These are phyloP conservation scores for Pulveroboletus sp. DNA, from an alignment of 768 basidiomycete species.

Conservation along the genomic window DNA sequence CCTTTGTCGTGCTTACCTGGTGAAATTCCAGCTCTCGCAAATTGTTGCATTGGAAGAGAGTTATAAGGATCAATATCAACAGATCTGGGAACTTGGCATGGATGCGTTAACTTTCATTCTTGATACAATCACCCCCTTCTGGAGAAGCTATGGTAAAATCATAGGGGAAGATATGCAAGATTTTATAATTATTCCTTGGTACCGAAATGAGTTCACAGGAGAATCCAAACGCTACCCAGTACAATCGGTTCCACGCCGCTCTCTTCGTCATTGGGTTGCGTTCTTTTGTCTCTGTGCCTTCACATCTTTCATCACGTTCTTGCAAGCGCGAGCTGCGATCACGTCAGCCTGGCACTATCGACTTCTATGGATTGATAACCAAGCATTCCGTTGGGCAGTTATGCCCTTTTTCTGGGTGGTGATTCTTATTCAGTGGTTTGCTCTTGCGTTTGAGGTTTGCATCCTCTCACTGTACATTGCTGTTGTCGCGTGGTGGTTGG, in stretches of 20 bases:
- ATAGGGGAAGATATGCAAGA: conserved; percentile 78
- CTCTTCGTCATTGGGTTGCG: conserved; percentile 66
- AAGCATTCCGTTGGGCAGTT: conserved; percentile 60
- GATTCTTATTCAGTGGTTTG: conserved; percentile 66
- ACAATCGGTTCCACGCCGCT: conserved; percentile 54
- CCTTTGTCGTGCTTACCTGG: conserved; percentile 1
- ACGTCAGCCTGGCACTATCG: conserved; percentile 53
- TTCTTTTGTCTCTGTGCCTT: conserved; percentile 50
- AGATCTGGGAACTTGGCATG: conserved; percentile 80
- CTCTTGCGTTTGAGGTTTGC: conserved; percentile 55
- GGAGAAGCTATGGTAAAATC: conserved; percentile 79
- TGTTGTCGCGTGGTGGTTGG: conserved; percentile 71
- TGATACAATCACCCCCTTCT: conserved; percentile 75
- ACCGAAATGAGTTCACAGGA: conserved; percentile 82
- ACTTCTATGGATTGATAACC: conserved; percentile 55
- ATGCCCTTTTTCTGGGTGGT: conserved; percentile 64
- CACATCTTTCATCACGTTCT: conserved; percentile 46
- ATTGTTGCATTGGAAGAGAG: conserved; percentile 74
- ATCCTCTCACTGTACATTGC: conserved; percentile 58
- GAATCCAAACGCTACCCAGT: conserved; percentile 68
- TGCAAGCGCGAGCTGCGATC: conserved; percentile 59
- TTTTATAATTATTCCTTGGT: conserved; percentile 79
- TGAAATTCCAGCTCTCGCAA: conserved; percentile 53
- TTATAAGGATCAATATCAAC: conserved; percentile 77
- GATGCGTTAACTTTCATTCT: conserved; percentile 72